phyloP scores from a whole-genome alignment of 805 yeast genomes.

The Metschnikowia noctiluminum region DNA sequence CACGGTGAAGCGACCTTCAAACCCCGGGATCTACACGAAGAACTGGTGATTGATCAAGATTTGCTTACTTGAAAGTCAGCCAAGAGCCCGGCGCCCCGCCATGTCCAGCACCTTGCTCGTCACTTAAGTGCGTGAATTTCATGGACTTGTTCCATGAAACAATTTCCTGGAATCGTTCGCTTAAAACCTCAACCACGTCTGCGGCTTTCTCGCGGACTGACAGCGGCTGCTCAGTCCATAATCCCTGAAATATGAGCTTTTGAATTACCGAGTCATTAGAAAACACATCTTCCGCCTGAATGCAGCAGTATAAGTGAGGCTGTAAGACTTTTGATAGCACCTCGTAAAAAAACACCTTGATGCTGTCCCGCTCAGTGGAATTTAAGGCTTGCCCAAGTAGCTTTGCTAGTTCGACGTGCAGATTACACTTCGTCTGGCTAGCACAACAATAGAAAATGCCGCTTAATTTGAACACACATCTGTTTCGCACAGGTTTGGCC shows the following conservation, averaged over 20 bases:
- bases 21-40: neutral
- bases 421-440: constrained; percentile 9
- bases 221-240: constrained; percentile 15
- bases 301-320: constrained; percentile 16
- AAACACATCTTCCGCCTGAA: constrained; percentile 15
- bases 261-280: constrained; percentile 14
- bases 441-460: constrained; percentile 15
- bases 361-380: constrained; percentile 12
- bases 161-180: constrained; percentile 12
- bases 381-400: constrained; percentile 11
- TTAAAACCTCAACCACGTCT: constrained; percentile 8
- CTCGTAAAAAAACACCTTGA: constrained; percentile 16
- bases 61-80: constrained; percentile 11
- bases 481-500: constrained; percentile 7
- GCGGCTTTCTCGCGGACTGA: constrained; percentile 12
- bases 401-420: constrained; percentile 12
- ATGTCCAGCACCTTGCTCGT: constrained; percentile 7
- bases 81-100: constrained; percentile 17
- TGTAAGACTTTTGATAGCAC: constrained; percentile 11
- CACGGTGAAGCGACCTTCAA: neutral
- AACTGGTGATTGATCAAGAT: neutral
- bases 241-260: constrained; percentile 14
- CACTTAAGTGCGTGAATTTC: constrained; percentile 8
- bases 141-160: constrained; percentile 15
- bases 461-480: constrained; percentile 9